Evolutionary conservation across 2,329 filamentous ascomycete genomes (phyloP), one percentile per base, ranked within the genome.

Genomic region (Aspergillus novofumigatus): DNA sequence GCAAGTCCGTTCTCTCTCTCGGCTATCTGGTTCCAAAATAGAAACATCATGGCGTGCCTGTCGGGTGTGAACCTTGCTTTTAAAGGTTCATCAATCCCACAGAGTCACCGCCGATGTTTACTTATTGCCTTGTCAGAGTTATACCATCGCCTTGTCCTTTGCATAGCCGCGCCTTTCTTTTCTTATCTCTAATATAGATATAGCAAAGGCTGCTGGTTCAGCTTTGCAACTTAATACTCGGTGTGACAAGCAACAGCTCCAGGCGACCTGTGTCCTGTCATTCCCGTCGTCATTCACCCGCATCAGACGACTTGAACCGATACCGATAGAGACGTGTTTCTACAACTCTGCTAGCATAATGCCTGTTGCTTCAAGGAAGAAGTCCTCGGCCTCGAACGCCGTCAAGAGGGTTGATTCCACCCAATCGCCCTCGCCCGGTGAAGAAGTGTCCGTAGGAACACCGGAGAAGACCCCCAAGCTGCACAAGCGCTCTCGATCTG

Each of bases 401-500:
- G 56, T 54, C 49, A 61, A 59, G 47, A 53, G 56, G n/a, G 48
- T 51, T 21, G 62, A 63, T 45, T 57, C 55, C 23, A 58, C 52
- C 23, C 72, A 71, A 52, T 65, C 71, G 11, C 66, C 68, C 0
- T 63, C 65, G 20, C 62, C 77, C 62, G 82, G 76, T 65, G 81
- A 81, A 76, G 77, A 78, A 63, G 80, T 78, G 55, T 53, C 63
- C 28, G 74, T 77, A 63, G 76, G 73, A 59, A 73, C 72, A 58
- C 69, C 80, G 69, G 74, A 84, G 62, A 91, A 89, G 78, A 79
- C 84, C 71, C 88, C 86, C 69, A 93, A 96, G 81, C 92, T 94
- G 87, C 93, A 97, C 77, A 87, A 92, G 75, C 86, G 93, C 71
- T 97, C 93, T 76, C 87, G 93, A 78, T 95, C 92, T 86, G 92